Evolutionary conservation across 2,329 filamentous ascomycete genomes (phyloP), one percentile per base, ranked within the genome.

Genomic region (Sodiomyces alkalinus): DNA sequence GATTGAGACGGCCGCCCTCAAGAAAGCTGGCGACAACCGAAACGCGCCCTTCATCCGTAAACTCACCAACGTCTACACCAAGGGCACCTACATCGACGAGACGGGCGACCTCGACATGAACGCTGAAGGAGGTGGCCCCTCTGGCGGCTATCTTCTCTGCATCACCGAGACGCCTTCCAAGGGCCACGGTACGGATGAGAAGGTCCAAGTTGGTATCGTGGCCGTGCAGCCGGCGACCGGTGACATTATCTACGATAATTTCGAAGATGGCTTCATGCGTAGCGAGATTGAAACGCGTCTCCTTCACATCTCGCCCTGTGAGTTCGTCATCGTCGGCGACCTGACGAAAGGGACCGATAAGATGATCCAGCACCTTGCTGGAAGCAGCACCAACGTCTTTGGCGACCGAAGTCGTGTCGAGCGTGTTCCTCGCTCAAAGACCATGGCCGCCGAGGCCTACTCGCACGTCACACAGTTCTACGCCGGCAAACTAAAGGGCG

Each of bases 241-340:
- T 31, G 87, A 96, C 49, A 83, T 98, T 41, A 79, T 96, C 31
- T 92, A 94, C 43, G 90, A 98, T 45, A 75, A 78, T 33, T 98
- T 98, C 42, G 83, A 96, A 41, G 90, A 98, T 45, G 85, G 87
- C 2, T 96, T 96, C 55, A 93, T 98, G 87, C 68, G 90, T 27
- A 85, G 78, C 43, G 90, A 98, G 48, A 80, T 98, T 19, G 90
- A 98, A 55, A 98, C 90, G 0, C 64, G 90, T n/a, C 58, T 98
- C 16, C 60, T 98, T 17, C 90, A 98, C 48, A 92, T 98, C 39
- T 83, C 87, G 0, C 90, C 90, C 0, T 93, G 86, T 53, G 90
- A 98, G 50, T 83, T 98, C 36, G 63, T 98, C 18, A 79, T 98
- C 24, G 82, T 98, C 2, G 90, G 90, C 10, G 74, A 90, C 10